These are phyloP conservation scores for Fremontodendron californicum DNA, from an alignment of 345 rosid species.

Conservation along the genomic window DNA sequence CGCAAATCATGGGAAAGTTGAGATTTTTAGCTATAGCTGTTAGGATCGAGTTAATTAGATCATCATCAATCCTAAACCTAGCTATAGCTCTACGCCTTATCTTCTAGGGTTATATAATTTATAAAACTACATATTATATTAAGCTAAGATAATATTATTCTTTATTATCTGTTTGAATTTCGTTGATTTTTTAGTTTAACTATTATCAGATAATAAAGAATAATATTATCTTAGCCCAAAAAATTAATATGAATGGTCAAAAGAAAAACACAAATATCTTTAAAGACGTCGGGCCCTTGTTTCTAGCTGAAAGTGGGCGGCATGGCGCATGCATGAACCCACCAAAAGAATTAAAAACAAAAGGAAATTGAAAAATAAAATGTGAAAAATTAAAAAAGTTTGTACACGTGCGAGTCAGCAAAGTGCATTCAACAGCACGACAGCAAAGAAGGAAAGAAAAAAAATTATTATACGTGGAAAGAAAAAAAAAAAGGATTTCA, in stretches of 20 bases:
- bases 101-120: not conserved
- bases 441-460: not conserved
- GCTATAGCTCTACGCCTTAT: not conserved
- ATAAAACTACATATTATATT: too few relatives aligned
- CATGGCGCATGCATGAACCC: slow-evolving; percentile 2
- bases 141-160: too few relatives aligned
- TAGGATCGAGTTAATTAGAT: not conserved
- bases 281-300: not conserved
- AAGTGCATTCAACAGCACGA: not conserved
- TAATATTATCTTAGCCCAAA: not conserved
- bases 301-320: not conserved
- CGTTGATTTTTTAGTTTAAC: too few relatives aligned
- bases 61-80: not conserved
- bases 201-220: not conserved
- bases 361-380: not conserved
- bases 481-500: too few relatives aligned
- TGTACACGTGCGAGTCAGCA: not conserved
- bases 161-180: not conserved
- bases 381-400: not conserved
- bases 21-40: not conserved
- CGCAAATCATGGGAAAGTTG: not conserved
- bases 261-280: not conserved
- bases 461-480: too few relatives aligned
- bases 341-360: not conserved
- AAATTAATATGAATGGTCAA: not conserved